phyloP scores from a whole-genome alignment of 2,329 filamentous ascomycete genomes.

The Venturia pyrina region DNA sequence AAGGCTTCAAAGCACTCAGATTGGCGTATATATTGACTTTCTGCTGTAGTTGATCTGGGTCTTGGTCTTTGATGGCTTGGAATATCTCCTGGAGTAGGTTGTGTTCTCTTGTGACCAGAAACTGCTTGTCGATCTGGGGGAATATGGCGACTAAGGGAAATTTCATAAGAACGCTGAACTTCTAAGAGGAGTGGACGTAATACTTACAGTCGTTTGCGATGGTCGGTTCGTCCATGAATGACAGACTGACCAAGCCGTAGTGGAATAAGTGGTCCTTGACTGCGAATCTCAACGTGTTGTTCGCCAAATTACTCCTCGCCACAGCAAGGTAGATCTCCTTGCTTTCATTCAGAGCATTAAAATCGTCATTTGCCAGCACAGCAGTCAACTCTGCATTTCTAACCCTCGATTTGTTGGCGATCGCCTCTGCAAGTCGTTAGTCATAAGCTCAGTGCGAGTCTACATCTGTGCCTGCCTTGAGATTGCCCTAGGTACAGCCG shows the following conservation, averaged over 20 bases:
- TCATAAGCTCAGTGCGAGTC: no score
- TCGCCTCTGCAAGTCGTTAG: constrained; percentile 45
- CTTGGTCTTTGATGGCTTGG: constrained; percentile 63
- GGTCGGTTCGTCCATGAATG: neutral
- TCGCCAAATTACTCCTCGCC: constrained; percentile 65
- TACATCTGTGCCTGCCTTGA: no score
- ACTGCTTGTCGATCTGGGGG: constrained; percentile 35
- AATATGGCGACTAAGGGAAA: neutral
- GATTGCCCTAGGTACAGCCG: no score
- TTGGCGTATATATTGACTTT: constrained; percentile 6
- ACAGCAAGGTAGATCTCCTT: constrained; percentile 80
- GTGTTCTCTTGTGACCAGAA: constrained; percentile 68
- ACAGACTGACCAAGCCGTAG: constrained; percentile 67
- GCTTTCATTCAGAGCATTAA: constrained; percentile 30
- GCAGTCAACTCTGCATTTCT: constrained; percentile 86
- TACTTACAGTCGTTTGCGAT: constrained; percentile 18
- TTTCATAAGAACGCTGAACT: neutral
- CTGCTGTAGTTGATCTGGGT: constrained; percentile 50
- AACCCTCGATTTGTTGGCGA: constrained; percentile 49
- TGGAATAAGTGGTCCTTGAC: constrained; percentile 96
- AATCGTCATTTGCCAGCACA: constrained; percentile 27
- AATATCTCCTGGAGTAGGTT: constrained; percentile 70
- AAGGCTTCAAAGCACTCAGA: constrained; percentile 2
- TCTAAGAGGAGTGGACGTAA: neutral
- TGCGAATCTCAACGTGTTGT: constrained; percentile 86